These are phyloP conservation scores for Pichia cephalocereana DNA, from an alignment of 805 yeast species.

Conservation along the genomic window DNA sequence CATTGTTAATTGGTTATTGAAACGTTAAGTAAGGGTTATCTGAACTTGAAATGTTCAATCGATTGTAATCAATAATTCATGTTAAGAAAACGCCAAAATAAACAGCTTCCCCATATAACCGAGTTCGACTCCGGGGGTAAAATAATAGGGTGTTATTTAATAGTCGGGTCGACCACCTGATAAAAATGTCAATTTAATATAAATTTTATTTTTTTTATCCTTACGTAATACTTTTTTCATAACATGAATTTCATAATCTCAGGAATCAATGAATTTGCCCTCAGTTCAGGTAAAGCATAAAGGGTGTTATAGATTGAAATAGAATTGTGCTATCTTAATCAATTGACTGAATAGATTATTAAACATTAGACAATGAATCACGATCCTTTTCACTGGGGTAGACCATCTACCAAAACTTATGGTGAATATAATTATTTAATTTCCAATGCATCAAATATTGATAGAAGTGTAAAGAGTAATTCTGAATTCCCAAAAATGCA, in stretches of 20 bases:
- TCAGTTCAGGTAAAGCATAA: neutral
- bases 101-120: neutral
- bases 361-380: slow-evolving; percentile 60
- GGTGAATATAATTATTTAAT: slow-evolving; percentile 73
- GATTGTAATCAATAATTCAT: neutral
- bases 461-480: slow-evolving; percentile 10
- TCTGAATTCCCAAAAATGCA: slow-evolving; percentile 61
- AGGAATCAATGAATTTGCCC: neutral
- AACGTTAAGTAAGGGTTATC: no score
- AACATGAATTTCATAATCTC: no score
- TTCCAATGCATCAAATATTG: slow-evolving; percentile 44
- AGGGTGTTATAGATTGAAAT: no score
- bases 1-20: slow-evolving; percentile 15
- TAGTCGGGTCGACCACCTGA: neutral
- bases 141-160: no score
- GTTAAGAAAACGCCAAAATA: neutral
- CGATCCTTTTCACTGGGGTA: slow-evolving; percentile 93
- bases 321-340: no score
- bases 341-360: neutral
- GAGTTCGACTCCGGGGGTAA: slow-evolving; percentile 1
- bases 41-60: neutral
- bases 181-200: no score
- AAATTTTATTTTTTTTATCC: no score
- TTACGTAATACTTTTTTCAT: no score
- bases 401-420: slow-evolving; percentile 76